These are phyloP conservation scores for Gomphus bonarii DNA, from an alignment of 1,284 basidiomycete genomes.

Conservation along the genomic window DNA sequence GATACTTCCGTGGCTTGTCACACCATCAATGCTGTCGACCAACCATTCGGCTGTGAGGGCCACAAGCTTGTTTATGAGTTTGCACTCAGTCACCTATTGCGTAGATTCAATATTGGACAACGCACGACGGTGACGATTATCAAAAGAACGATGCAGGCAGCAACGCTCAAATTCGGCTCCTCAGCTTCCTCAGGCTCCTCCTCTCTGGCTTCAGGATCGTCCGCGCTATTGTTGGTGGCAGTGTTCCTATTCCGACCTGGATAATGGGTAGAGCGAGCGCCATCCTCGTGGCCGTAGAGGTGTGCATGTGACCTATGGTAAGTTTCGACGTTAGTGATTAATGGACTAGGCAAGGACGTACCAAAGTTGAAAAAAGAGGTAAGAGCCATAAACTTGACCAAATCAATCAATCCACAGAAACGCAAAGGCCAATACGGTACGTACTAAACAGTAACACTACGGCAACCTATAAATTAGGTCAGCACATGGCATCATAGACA, in stretches of 20 bases:
- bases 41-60: conserved; percentile 82
- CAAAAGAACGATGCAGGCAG: conserved; percentile 44
- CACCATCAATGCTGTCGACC: conserved; percentile 69
- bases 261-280: conserved; percentile 21
- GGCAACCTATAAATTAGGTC: conserved; percentile 38
- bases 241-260: conserved; percentile 14
- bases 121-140: conserved; percentile 54
- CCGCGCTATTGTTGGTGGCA: conserved; percentile 20
- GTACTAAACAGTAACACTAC: conserved; percentile 72
- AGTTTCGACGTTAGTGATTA: not conserved
- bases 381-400: conserved; percentile 51
- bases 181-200: conserved; percentile 36
- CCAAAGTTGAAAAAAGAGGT: conserved; percentile 80
- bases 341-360: not conserved
- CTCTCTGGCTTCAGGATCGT: conserved; percentile 9
- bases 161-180: conserved; percentile 44
- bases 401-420: not conserved
- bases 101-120: not conserved
- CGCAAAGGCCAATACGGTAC: conserved; percentile 18
- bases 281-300: conserved; percentile 43
- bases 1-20: conserved; percentile 41
- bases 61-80: conserved; percentile 37
- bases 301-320: conserved; percentile 49
- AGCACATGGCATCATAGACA: not conserved
- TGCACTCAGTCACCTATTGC: not conserved